Percentiles rank a stretch among this genome's conserved stretches.
phyloP scores from a whole-genome alignment of 1,284 basidiomycete genomes.

The Ceratobasidium sp. region DNA sequence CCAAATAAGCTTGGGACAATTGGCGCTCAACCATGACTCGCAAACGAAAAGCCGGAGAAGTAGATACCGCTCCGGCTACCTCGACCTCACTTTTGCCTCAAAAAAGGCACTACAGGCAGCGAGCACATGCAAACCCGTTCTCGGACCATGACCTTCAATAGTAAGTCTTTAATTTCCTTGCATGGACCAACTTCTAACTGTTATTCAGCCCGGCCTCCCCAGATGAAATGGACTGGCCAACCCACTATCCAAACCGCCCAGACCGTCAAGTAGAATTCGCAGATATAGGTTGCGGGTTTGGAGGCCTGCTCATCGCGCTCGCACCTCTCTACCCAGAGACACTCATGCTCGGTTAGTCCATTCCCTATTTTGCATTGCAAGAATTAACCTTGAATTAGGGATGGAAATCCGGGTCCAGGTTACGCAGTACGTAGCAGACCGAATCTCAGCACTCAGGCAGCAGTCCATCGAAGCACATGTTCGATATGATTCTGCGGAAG shows the following conservation, averaged over 20 bases:
- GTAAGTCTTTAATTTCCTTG: constrained; percentile 46
- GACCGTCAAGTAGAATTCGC: constrained; percentile 80
- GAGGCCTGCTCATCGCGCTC: constrained; percentile 88
- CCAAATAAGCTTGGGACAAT: neutral
- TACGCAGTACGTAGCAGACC: constrained; percentile 94
- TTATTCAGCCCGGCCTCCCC: constrained; percentile 73
- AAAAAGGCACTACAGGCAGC: constrained; percentile 97
- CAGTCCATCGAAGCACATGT: constrained; percentile 41
- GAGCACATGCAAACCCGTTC: constrained; percentile 98
- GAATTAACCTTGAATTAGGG: constrained; percentile 57
- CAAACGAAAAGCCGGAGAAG: constrained; percentile 24
- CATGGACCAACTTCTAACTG: neutral
- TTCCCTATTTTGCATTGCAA: constrained; percentile 6
- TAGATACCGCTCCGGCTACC: neutral
- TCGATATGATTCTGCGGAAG: constrained; percentile 30
- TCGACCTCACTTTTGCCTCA: constrained; percentile 48
- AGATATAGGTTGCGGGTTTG: constrained; percentile 98
- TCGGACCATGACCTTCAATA: constrained; percentile 94
- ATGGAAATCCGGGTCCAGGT: constrained; percentile 98
- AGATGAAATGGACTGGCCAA: constrained; percentile 79
- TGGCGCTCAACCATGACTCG: constrained; percentile 8
- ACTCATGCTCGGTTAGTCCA: constrained; percentile 86
- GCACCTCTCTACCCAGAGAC: constrained; percentile 92
- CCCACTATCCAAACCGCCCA: constrained; percentile 81
- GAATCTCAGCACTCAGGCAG: constrained; percentile 83